Conservation (phyloP, 129 eudicot species). For the Solidago caesia region DNA sequence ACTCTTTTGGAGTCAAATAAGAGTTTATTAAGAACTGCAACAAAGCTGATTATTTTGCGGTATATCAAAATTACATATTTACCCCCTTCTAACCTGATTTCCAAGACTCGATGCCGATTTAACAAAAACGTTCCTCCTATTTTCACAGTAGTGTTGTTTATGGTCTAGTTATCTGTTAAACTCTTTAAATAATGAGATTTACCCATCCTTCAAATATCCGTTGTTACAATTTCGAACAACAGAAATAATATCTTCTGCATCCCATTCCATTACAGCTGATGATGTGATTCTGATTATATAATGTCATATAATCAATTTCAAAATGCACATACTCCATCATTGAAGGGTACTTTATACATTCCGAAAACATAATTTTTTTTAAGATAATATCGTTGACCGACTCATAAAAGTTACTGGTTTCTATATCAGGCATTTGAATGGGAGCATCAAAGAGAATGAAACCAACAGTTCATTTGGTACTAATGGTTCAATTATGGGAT, state of each 20-base stretch:
- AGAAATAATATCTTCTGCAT: too few species aligned
- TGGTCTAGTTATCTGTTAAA: neutral
- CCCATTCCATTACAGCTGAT: too few species aligned
- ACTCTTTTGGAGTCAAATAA: too few species aligned
- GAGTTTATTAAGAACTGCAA: too few species aligned
- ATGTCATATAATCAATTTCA: neutral
- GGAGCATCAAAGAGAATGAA: slow-evolving; percentile 50
- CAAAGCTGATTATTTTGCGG: too few species aligned
- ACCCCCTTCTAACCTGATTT: too few species aligned
- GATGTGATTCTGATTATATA: too few species aligned
- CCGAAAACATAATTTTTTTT: neutral
- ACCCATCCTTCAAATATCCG: neutral
- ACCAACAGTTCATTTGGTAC: slow-evolving; percentile 36
- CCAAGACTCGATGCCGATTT: too few species aligned
- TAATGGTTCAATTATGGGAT: slow-evolving; percentile 55
- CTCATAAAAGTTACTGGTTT: slow-evolving; percentile 1
- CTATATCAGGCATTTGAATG: slow-evolving; percentile 67
- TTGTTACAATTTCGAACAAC: too few species aligned
- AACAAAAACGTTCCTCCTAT: neutral
- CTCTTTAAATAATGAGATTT: too few species aligned
- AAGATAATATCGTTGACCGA: neutral
- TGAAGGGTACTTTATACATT: neutral
- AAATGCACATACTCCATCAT: neutral
- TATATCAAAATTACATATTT: too few species aligned
- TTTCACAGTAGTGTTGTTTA: neutral